Percentiles rank a stretch among this genome's conserved stretches.
Conservation (phyloP, 140 eudicot genomes). For the Stevia rebaudiana region DNA sequence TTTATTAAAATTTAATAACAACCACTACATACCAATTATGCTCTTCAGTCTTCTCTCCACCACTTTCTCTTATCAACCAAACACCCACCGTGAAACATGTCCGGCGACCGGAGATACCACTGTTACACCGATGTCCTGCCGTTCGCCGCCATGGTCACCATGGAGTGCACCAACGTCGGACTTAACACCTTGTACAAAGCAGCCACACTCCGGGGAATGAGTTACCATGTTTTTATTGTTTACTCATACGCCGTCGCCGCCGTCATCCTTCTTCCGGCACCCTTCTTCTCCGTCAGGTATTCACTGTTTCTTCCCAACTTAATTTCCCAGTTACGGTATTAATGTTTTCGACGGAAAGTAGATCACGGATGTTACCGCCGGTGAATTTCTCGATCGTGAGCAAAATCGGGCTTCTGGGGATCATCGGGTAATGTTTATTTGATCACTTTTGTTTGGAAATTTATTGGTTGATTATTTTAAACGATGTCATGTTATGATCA, state of each 20-base stretch:
- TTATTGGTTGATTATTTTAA: not conserved
- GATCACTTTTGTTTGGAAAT: too few species aligned
- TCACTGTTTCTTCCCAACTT: not conserved
- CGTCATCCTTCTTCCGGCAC: slow-evolving; percentile 68
- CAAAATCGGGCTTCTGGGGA: slow-evolving; percentile 54
- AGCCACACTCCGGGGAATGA: slow-evolving; percentile 69
- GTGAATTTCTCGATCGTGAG: slow-evolving; percentile 47
- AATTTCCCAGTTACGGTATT: not conserved
- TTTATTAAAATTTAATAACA: not conserved
- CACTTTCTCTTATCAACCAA: not conserved
- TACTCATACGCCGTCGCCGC: slow-evolving; percentile 77
- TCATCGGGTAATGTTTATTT: slow-evolving; percentile 48
- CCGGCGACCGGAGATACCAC: slow-evolving; percentile 32
- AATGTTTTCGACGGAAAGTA: slow-evolving; percentile 22
- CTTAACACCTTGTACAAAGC: slow-evolving; percentile 76
- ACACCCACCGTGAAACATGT: slow-evolving; percentile 22
- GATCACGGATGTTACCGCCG: slow-evolving; percentile 63
- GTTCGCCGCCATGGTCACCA: slow-evolving; percentile 51
- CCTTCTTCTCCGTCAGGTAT: slow-evolving; percentile 60
- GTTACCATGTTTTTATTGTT: slow-evolving; percentile 66
- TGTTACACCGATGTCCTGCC: slow-evolving; percentile 56
- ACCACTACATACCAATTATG: slow-evolving; percentile 3
- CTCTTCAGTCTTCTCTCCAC: not conserved
- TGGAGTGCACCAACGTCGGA: slow-evolving; percentile 74
- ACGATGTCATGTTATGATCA: not conserved